Base-by-base conservation (phyloP, 2,329 filamentous ascomycete genomes). In the Sclerotiophoma versabilis region DNA sequence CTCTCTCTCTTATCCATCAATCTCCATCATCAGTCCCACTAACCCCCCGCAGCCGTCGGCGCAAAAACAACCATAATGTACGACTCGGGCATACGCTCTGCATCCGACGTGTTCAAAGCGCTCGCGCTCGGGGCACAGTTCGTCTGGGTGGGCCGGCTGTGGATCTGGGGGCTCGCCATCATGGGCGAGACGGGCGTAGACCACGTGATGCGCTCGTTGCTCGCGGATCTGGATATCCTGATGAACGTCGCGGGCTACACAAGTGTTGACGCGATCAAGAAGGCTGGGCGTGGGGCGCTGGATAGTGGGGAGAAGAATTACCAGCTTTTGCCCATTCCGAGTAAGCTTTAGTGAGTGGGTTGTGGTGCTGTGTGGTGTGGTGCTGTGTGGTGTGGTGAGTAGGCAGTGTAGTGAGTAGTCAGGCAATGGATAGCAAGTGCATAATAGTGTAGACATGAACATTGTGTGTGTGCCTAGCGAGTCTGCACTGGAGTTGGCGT, bases 161-260 rank as follows among this genome's bases (percentile, higher is more conserved):
- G 83, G 79, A 77, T 88, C 19, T 88, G 81, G 79, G 84, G 81
- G 0, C 66, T 88, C 9, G 79, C 79, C 33, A 85, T 86, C 49
- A 83, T 82, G 71, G 85, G 85, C 10, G 84, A 87, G 67, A 73
- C 81, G 25, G 85, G 85, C 1, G 84, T 87, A 1, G 72, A 82
- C 0, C 85, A 87, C 72, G 83, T 87, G 7, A 81, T 87, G 78
- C 84, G 83, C 72, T 77, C 78, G n/a, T 66, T 88, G 22, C 69
- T 88, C 44, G 84, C 83, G 0, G 85, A 88, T 49, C 79, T 87
- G 27, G 84, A 88, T 66, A 86, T 87, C 36, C 55, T 86, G 52
- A 82, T 88, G 80, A 84, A 83, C 42, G 81, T 85, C 2, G 81
- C 78, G 15, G 84, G 85, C 0, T 83, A 81, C 56, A 80, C 80